A percentile compares a stretch with the other conserved stretches of the same genome.
phyloP scores from a whole-genome alignment of 768 basidiomycete species.

The Coprinopsis sp. region DNA sequence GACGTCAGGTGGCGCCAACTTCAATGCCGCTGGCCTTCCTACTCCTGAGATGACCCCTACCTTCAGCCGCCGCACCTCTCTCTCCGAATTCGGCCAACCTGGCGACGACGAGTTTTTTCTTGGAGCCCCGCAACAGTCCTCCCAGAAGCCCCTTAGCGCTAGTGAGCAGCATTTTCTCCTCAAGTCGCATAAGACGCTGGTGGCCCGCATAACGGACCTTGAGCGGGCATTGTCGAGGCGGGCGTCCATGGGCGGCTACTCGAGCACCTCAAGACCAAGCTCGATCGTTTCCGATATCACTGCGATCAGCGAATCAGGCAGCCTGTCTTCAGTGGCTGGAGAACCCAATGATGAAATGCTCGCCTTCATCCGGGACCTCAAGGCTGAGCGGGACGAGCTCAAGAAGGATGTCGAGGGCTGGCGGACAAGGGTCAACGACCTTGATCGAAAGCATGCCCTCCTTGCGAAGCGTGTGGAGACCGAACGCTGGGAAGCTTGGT shows the following conservation, averaged over 20 bases:
- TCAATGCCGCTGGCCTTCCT: conserved; percentile 44
- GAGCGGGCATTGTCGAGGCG: conserved; percentile 59
- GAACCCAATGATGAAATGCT: conserved; percentile 78
- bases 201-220: conserved; percentile 77
- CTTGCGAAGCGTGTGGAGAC: conserved; percentile 67
- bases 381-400: conserved; percentile 85
- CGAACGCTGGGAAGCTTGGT: conserved; percentile 81
- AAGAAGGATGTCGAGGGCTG: conserved; percentile 86
- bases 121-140: conserved; percentile 23
- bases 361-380: conserved; percentile 68
- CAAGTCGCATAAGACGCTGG: conserved; percentile 78
- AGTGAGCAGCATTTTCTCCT: conserved; percentile 84
- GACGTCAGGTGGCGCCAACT: conserved; percentile 37
- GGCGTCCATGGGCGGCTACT: conserved; percentile 28
- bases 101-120: conserved; percentile 43
- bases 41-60: conserved; percentile 76
- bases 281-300: conserved; percentile 47
- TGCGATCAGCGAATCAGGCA: conserved; percentile 28
- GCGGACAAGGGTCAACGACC: conserved; percentile 69
- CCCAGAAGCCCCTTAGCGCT: conserved; percentile 52
- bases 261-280: conserved; percentile 41
- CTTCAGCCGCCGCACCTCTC: conserved; percentile 31
- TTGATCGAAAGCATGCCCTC: conserved; percentile 64
- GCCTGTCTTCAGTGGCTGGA: conserved; percentile 8
- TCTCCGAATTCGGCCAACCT: conserved; percentile 26